Evolutionary conservation across 2,329 filamentous ascomycete genomes (phyloP).

Genomic region (Paracoccidioides lutzii): DNA sequence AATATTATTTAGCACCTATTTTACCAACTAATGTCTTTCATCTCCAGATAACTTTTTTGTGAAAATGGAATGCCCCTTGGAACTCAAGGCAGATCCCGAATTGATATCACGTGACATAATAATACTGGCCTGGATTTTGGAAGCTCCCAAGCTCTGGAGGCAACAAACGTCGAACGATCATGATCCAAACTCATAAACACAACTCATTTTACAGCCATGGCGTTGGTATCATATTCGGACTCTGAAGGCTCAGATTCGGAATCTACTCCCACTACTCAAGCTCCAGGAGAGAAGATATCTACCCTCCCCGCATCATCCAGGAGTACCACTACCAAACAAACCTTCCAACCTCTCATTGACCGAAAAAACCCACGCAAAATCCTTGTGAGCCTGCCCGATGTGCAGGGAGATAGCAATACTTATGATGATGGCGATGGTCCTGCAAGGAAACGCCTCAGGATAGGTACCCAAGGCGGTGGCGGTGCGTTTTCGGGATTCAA

Average conservation of each 20-base stretch:
- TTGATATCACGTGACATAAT: background rate
- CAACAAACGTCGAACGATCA: background rate
- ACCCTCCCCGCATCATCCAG: background rate
- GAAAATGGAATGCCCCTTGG: too few species aligned
- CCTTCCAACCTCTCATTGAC: constrained; percentile 68
- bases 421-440: constrained; percentile 40
- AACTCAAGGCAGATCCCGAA: background rate
- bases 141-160: background rate
- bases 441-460: constrained; percentile 58
- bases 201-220: constrained; percentile 40
- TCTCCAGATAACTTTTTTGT: too few species aligned
- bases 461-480: constrained; percentile 44
- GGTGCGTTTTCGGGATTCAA: constrained; percentile 71
- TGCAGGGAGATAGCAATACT: constrained; percentile 25
- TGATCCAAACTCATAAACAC: background rate
- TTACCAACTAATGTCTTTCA: too few species aligned
- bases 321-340: constrained; percentile 18
- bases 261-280: constrained; percentile 22
- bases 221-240: constrained; percentile 71
- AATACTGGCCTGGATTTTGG: background rate
- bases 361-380: constrained; percentile 73
- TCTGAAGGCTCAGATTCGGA: constrained; percentile 58
- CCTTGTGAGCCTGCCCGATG: constrained; percentile 56
- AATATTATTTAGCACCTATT: too few species aligned
- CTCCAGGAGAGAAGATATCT: constrained; percentile 11